Conservation (phyloP, 176 grass and related monocot genomes). For the Carex kokanica region DNA sequence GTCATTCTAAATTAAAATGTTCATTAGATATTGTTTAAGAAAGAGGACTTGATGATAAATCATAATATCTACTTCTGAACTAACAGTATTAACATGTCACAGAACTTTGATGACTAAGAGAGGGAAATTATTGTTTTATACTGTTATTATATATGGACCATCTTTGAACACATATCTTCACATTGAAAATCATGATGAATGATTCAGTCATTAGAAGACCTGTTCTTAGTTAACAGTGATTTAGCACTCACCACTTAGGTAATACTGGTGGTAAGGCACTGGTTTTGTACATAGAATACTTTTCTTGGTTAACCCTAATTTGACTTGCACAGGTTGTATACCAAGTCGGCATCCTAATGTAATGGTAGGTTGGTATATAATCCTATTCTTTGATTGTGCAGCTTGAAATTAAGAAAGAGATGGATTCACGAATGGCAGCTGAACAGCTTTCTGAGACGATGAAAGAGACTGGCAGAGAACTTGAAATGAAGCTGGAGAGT, state of each 20-base stretch:
- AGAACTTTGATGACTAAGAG: not conserved
- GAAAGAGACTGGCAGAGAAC: slow-evolving; percentile 60
- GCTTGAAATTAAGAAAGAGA: slow-evolving; percentile 71
- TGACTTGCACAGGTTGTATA: not conserved
- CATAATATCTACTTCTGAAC: not conserved
- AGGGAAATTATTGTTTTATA: not conserved
- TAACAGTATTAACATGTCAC: not conserved
- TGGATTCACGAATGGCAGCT: slow-evolving; percentile 47
- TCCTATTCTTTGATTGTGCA: slow-evolving; percentile 35
- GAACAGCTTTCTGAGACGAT: slow-evolving; percentile 51
- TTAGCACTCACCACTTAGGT: not conserved
- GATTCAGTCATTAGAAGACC: not conserved
- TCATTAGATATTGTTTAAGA: not conserved
- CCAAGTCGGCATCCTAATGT: not conserved
- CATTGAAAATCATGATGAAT: not conserved
- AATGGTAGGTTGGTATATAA: not conserved
- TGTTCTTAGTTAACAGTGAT: not conserved
- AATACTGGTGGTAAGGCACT: not conserved
- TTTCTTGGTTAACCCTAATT: not conserved
- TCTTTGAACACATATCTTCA: not conserved
- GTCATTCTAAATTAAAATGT: not conserved
- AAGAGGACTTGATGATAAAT: not conserved
- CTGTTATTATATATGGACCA: not conserved
- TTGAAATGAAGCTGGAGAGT: slow-evolving; percentile 59
- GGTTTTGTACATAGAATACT: not conserved